These are phyloP conservation scores for Limonium bicolor DNA, from an alignment of 148 eudicot genomes.

Conservation along the genomic window DNA sequence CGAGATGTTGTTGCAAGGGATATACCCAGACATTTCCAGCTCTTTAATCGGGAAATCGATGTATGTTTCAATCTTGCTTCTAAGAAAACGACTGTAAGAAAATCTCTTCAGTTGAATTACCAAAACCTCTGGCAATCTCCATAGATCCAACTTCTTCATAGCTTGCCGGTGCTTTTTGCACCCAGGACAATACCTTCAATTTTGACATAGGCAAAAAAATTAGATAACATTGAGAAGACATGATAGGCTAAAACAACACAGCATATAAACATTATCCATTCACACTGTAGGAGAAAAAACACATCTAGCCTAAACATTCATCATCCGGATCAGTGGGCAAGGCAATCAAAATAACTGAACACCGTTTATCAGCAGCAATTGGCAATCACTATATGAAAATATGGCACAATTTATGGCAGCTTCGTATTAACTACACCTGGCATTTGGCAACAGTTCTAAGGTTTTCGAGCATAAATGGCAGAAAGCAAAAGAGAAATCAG, in stretches of 20 bases:
- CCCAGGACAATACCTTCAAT: slow-evolving; percentile 59
- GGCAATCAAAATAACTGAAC: neutral
- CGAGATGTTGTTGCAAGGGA: slow-evolving; percentile 21
- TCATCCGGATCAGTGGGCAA: neutral
- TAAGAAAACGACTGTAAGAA: slow-evolving; percentile 41
- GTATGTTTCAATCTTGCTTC: slow-evolving; percentile 65
- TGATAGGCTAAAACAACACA: neutral
- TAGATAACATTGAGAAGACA: slow-evolving; percentile 5
- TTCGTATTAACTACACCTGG: no score
- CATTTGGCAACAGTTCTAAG: no score
- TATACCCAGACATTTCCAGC: slow-evolving; percentile 43
- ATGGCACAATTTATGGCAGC: no score
- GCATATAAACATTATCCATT: neutral
- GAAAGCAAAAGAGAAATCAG: no score
- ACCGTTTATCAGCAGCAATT: neutral
- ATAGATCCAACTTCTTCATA: slow-evolving; percentile 72
- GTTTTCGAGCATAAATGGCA: no score
- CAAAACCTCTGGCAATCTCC: slow-evolving; percentile 84
- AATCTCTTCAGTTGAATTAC: slow-evolving; percentile 86
- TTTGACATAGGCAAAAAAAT: neutral
- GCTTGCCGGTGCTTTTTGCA: slow-evolving; percentile 75
- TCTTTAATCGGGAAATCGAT: slow-evolving; percentile 74
- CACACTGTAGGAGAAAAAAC: neutral
- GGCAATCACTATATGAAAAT: no score
- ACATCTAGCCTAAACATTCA: neutral